phyloP scores from a whole-genome alignment of 306 rosid species.

The Castanospermum australe region DNA sequence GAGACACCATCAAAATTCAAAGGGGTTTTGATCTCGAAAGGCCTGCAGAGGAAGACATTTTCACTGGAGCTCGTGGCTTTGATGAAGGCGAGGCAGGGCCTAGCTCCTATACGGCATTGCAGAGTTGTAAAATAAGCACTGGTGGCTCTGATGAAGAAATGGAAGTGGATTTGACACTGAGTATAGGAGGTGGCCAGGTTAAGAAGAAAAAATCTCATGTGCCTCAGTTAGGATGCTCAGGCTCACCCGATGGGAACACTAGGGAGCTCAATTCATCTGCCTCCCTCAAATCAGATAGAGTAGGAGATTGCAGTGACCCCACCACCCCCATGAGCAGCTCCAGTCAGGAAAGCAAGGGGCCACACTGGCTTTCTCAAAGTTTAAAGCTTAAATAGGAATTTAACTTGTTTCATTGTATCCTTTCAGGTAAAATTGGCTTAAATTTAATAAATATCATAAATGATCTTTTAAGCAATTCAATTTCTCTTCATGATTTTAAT shows the following conservation, averaged over 20 bases:
- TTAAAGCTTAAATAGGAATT: slow-evolving; percentile 67
- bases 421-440: too few species aligned
- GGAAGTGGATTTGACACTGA: slow-evolving; percentile 84
- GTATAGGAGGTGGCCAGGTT: slow-evolving; percentile 69
- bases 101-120: slow-evolving; percentile 36
- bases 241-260: slow-evolving; percentile 29
- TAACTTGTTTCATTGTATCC: slow-evolving; percentile 36
- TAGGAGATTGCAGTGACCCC: slow-evolving; percentile 70
- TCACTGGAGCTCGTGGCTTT: slow-evolving; percentile 36
- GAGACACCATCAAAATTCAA: slow-evolving; percentile 45
- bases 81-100: slow-evolving; percentile 56
- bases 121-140: slow-evolving; percentile 36
- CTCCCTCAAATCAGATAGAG: slow-evolving; percentile 64
- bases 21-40: slow-evolving; percentile 76
- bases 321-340: slow-evolving; percentile 74
- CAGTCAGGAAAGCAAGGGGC: slow-evolving; percentile 65
- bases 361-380: slow-evolving; percentile 78
- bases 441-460: too few species aligned
- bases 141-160: slow-evolving; percentile 53
- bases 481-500: too few species aligned
- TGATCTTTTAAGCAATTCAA: too few species aligned
- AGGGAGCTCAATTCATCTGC: slow-evolving; percentile 45
- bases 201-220: slow-evolving; percentile 47
- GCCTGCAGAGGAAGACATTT: slow-evolving; percentile 59
- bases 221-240: slow-evolving; percentile 24